A percentile compares a stretch with the other conserved stretches of the same genome.
phyloP scores from a whole-genome alignment of 2,329 filamentous ascomycete species.

The Blastomyces emzantsi region DNA sequence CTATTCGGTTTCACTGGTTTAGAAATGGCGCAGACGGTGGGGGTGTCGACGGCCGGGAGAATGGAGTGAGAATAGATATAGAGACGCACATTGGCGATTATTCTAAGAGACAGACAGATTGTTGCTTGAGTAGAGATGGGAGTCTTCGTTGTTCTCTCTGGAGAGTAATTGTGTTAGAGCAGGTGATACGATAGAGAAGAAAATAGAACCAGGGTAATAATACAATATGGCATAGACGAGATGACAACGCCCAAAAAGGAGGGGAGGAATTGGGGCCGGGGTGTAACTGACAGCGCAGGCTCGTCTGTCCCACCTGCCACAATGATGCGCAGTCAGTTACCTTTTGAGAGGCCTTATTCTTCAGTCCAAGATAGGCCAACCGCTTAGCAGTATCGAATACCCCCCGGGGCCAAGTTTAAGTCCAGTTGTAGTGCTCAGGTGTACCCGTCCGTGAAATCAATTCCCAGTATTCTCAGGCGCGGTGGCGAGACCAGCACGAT shows the following conservation, averaged over 20 bases:
- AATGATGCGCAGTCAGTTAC: not conserved
- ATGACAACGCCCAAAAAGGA: not conserved
- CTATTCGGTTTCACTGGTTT: not conserved
- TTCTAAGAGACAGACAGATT: not conserved
- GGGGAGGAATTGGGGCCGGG: not conserved
- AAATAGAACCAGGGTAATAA: too few species aligned
- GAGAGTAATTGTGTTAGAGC: not conserved
- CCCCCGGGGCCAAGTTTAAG: too few species aligned
- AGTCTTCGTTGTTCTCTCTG: not conserved
- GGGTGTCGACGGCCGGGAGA: not conserved
- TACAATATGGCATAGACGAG: not conserved
- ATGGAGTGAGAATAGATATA: not conserved
- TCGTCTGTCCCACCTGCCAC: not conserved
- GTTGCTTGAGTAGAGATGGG: not conserved
- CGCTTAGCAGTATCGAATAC: too few species aligned
- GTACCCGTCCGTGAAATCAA: too few species aligned
- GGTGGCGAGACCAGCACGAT: not conserved
- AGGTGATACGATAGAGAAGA: not conserved
- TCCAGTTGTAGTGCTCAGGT: too few species aligned
- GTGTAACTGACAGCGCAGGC: not conserved
- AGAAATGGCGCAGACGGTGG: not conserved
- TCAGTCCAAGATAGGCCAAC: too few species aligned
- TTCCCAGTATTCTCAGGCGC: not conserved
- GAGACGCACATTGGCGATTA: constrained; percentile 2
- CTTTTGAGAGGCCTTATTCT: not conserved